Percentiles rank a stretch among this genome's conserved stretches.
Conservation (phyloP, 2,329 filamentous ascomycete species). For the Orbilia oligospora region DNA sequence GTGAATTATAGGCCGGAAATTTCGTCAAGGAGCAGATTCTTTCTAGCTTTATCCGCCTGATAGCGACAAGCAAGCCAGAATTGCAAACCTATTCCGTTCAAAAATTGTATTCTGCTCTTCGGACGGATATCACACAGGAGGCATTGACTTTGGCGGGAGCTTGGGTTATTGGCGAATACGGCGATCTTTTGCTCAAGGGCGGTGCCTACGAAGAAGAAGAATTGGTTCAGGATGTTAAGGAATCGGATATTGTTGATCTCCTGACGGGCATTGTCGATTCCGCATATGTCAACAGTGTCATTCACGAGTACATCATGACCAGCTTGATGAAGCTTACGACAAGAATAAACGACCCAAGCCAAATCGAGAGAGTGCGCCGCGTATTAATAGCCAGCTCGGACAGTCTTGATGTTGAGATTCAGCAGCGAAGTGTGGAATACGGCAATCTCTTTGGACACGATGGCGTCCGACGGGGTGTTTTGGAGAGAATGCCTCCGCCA, state of each 20-base stretch:
- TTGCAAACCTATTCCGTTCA: constrained; percentile 96
- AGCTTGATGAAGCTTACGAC: constrained; percentile 95
- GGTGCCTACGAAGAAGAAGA: constrained; percentile 91
- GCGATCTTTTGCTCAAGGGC: constrained; percentile 87
- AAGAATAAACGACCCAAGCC: constrained; percentile 83
- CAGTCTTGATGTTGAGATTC: constrained; percentile 93
- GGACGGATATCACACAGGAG: constrained; percentile 98
- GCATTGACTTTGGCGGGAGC: constrained; percentile 91
- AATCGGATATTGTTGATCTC: constrained; percentile 92
- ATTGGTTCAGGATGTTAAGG: constrained; percentile 79
- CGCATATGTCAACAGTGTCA: constrained; percentile 90
- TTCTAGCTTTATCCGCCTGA: constrained; percentile 94
- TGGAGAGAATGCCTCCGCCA: constrained; percentile 97
- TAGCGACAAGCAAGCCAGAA: constrained; percentile 88
- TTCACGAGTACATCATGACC: constrained; percentile 96
- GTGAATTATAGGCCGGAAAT: constrained; percentile 77
- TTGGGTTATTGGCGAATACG: constrained; percentile 98
- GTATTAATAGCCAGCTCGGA: constrained; percentile 83
- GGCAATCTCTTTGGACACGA: constrained; percentile 94
- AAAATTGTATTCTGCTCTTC: constrained; percentile 90
- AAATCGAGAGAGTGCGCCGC: constrained; percentile 86
- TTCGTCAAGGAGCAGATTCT: constrained; percentile 98
- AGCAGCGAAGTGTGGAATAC: constrained; percentile 96
- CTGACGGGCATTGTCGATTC: constrained; percentile 93
- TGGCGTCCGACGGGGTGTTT: constrained; percentile 85